These are phyloP conservation scores for Chenopodium suecicum DNA, from an alignment of 148 eudicot species.

Conservation along the genomic window DNA sequence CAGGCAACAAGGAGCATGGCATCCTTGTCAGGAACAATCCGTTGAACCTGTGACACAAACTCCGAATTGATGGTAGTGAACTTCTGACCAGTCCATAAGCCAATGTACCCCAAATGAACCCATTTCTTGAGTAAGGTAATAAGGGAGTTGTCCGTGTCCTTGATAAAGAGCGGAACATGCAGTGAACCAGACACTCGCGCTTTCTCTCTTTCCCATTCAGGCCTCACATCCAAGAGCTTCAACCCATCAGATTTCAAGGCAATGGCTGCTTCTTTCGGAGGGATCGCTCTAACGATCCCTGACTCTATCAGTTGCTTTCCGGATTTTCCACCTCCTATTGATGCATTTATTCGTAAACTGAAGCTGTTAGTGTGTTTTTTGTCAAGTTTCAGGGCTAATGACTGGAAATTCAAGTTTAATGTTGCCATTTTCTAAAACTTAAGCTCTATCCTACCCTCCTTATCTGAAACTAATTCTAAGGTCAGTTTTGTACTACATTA, in stretches of 20 bases:
- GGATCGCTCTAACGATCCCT: slow-evolving; percentile 51
- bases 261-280: slow-evolving; percentile 57
- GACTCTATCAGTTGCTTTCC: slow-evolving; percentile 66
- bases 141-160: slow-evolving; percentile 61
- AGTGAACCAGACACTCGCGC: slow-evolving; percentile 69
- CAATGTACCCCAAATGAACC: slow-evolving; percentile 98
- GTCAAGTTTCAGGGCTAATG: slow-evolving; percentile 20
- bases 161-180: slow-evolving; percentile 75
- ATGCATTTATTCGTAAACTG: slow-evolving; percentile 31
- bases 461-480: slow-evolving; percentile 11
- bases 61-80: slow-evolving; percentile 74
- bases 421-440: slow-evolving; percentile 16
- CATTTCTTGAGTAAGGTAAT: slow-evolving; percentile 79
- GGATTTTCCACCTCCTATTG: slow-evolving; percentile 34
- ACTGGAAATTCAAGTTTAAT: slow-evolving; percentile 8
- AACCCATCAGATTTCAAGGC: slow-evolving; percentile 51
- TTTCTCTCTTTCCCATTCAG: slow-evolving; percentile 87
- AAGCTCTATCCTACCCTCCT: slow-evolving; percentile 4
- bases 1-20: slow-evolving; percentile 74
- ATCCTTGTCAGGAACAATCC: slow-evolving; percentile 60
- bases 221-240: slow-evolving; percentile 70
- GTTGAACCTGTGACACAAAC: slow-evolving; percentile 56
- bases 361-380: slow-evolving; percentile 14
- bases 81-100: slow-evolving; percentile 84
- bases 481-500: not conserved